Evolutionary conservation across 805 yeast genomes (phyloP).

Genomic region (Komagataella phaffii): DNA sequence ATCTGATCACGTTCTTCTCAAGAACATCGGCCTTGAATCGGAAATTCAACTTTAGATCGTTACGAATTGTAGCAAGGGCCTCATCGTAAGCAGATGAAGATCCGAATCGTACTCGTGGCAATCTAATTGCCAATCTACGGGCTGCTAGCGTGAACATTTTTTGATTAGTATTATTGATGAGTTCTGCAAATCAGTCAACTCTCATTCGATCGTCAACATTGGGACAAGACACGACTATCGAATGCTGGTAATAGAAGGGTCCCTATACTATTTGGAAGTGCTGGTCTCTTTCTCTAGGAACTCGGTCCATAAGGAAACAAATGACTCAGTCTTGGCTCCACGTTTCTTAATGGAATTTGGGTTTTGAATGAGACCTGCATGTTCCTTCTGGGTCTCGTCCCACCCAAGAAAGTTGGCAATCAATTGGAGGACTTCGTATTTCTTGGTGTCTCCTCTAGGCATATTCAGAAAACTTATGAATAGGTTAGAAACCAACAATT

Average conservation of each 20-base stretch:
- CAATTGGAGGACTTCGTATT: conserved; percentile 81
- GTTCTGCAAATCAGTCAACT: background rate
- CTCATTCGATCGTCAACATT: conserved; percentile 4
- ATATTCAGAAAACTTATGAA: conserved; percentile 73
- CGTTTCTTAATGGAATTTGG: conserved; percentile 7
- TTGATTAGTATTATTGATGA: background rate
- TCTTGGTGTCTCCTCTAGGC: conserved; percentile 89
- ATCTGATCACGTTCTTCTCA: conserved; percentile 25
- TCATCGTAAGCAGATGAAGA: conserved; percentile 16
- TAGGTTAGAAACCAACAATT: conserved; percentile 78
- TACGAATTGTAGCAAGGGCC: conserved; percentile 13
- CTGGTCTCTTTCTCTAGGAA: conserved; percentile 62
- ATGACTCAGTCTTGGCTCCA: conserved; percentile 23
- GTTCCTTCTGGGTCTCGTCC: conserved; percentile 69
- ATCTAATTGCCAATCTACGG: background rate
- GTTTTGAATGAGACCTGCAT: conserved; percentile 48
- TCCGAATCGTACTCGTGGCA: conserved; percentile 5
- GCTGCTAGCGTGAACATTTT: background rate
- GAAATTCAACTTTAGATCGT: conserved; percentile 19
- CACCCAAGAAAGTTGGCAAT: conserved; percentile 76
- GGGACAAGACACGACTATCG: background rate
- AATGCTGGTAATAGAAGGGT: too few species aligned
- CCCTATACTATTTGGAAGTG: background rate
- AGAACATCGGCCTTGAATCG: conserved; percentile 19
- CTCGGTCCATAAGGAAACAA: conserved; percentile 71